Base-by-base conservation (phyloP, 2,329 filamentous ascomycete genomes). In the Sclerotinia subarctica region DNA sequence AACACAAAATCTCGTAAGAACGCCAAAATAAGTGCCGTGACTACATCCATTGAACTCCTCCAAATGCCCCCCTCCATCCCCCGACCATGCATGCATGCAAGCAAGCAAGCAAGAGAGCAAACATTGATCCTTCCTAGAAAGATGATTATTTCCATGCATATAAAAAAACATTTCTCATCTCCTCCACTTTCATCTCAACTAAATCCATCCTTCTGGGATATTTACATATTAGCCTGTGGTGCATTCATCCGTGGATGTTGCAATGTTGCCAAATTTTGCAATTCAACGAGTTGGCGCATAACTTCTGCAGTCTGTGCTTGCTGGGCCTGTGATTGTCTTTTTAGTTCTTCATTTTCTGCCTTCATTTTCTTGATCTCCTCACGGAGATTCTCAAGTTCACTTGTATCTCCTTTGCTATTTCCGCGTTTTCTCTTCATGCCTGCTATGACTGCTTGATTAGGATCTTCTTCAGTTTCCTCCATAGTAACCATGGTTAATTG, bases 361-460 rank as follows among this genome's bases (percentile, higher is more conserved):
- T 85, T 83, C 47, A 92, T 79, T 46, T 88, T 83, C 79, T 90
- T 91, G 70, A 90, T 79, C 76, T 92, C 88, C 58, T 87, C 84
- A 26, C 85, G 86, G 44, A 91, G 73, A 60, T 74, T 74, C 46
- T 47, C 60, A 38, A 62, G 58, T 51, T 62, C 58, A 26, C 24
- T 62, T 17, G 35, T 29, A 51, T 79, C 76, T 32, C 77, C 76
- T 7, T 77, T 77, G 51, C 85, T 84, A 4, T 53, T 76, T n/a
- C 79, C 79, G 56, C 81, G 80, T 17, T 77, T 76, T 69, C 74
- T 74, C 78, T 87, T 88, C 71, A 70, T 70, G 65, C 77, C 76
- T 58, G 81, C 79, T 32, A 66, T 65, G 32, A 79, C 85, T 44
- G 65, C 65, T 86, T 75, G 76, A 69, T 78, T 86, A 84, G 56